Conservation (phyloP, 352 stramenopile genomes). For the Blastocystis sp. region DNA sequence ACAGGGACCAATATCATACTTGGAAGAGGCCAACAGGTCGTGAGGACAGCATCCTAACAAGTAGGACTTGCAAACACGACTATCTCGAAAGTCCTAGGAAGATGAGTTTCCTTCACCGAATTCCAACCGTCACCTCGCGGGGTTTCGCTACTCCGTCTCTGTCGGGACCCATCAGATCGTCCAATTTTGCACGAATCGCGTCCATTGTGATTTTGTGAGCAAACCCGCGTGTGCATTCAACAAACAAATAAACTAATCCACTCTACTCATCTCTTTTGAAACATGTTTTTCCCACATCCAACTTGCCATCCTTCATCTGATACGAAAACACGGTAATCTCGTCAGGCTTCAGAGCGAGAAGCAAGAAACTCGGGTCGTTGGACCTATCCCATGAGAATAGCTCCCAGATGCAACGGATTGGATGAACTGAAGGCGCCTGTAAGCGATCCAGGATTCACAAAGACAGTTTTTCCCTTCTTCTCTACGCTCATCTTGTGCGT, state of each 20-base stretch:
- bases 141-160: conserved; percentile 11
- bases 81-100: conserved; percentile 35
- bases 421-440: conserved; percentile 14
- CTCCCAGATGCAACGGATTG: neutral
- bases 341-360: neutral
- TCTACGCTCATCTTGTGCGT: conserved; percentile 28
- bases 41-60: conserved; percentile 50
- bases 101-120: neutral
- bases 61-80: conserved; percentile 49
- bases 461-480: conserved; percentile 4
- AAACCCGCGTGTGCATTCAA: neutral
- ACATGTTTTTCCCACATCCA: conserved; percentile 31
- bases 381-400: neutral
- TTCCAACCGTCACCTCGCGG: neutral
- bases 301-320: conserved; percentile 39
- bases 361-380: conserved; percentile 40
- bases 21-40: conserved; percentile 26
- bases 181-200: conserved; percentile 24
- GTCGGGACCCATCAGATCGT: conserved; percentile 52
- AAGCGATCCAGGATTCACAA: conserved; percentile 40
- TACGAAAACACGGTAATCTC: conserved; percentile 55
- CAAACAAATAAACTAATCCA: conserved; percentile 6
- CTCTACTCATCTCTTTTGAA: conserved; percentile 34
- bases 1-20: conserved; percentile 55
- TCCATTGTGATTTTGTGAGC: conserved; percentile 47